These are phyloP conservation scores for Leccinum arenicola DNA, from an alignment of 768 basidiomycete species.

Conservation along the genomic window DNA sequence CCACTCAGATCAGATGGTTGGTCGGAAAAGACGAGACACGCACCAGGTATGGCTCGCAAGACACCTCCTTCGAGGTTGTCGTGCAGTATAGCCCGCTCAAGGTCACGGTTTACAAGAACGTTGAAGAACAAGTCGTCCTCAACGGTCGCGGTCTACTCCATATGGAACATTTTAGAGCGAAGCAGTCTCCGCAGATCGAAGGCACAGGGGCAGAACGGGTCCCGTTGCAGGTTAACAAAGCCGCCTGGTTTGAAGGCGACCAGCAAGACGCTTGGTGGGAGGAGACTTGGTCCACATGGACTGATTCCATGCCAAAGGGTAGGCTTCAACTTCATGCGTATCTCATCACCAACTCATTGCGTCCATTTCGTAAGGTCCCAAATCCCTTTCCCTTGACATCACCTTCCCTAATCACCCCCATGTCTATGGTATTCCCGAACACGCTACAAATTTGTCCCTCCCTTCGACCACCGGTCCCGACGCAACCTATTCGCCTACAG, in stretches of 20 bases:
- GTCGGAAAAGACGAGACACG: slow-evolving; percentile 62
- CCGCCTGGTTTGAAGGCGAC: slow-evolving; percentile 88
- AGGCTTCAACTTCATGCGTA: background rate
- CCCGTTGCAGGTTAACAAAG: slow-evolving; percentile 50
- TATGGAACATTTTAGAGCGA: slow-evolving; percentile 95
- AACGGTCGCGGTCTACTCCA: slow-evolving; percentile 90
- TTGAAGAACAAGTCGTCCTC: slow-evolving; percentile 81
- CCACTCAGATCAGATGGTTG: slow-evolving; percentile 53
- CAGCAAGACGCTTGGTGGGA: slow-evolving; percentile 85
- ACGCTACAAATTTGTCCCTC: slow-evolving; percentile 85
- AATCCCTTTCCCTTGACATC: slow-evolving; percentile 28
- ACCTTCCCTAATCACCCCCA: too few relatives aligned
- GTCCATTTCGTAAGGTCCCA: slow-evolving; percentile 67
- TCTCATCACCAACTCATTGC: background rate
- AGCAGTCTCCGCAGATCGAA: slow-evolving; percentile 40
- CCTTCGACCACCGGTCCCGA: slow-evolving; percentile 83
- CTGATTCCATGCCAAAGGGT: slow-evolving; percentile 97
- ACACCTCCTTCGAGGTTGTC: slow-evolving; percentile 59
- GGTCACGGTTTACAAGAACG: slow-evolving; percentile 67
- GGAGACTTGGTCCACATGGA: slow-evolving; percentile 84
- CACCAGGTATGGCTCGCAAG: slow-evolving; percentile 63
- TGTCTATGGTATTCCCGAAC: slow-evolving; percentile 90
- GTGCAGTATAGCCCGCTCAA: slow-evolving; percentile 76
- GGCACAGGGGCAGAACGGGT: slow-evolving; percentile 47
- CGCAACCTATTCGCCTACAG: slow-evolving; percentile 79